phyloP scores from a whole-genome alignment of 768 basidiomycete genomes.

The Trametes villosa region DNA sequence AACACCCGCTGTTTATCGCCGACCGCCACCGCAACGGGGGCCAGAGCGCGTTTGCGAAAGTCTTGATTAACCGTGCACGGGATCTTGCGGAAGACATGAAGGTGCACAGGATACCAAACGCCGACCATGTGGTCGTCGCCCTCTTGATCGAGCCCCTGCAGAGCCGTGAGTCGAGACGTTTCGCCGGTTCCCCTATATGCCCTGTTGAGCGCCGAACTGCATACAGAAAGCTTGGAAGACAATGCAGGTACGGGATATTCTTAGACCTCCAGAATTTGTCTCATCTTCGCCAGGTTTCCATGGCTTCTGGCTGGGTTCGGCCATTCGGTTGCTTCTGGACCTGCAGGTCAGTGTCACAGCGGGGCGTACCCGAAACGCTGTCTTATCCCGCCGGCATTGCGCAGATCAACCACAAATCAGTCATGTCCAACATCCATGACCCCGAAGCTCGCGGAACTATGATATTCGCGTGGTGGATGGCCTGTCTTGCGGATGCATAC shows the following conservation, averaged over 20 bases:
- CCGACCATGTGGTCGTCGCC: slow-evolving; percentile 83
- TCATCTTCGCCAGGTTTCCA: slow-evolving; percentile 62
- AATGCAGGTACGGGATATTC: slow-evolving; percentile 57
- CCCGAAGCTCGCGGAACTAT: slow-evolving; percentile 79
- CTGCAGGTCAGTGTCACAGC: slow-evolving; percentile 58
- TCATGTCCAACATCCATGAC: slow-evolving; percentile 73
- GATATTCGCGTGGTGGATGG: slow-evolving; percentile 96
- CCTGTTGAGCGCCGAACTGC: slow-evolving; percentile 9
- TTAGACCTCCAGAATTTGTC: slow-evolving; percentile 17
- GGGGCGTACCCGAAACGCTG: neutral
- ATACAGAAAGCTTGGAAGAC: slow-evolving; percentile 71
- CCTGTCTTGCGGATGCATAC: slow-evolving; percentile 84
- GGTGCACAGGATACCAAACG: slow-evolving; percentile 77
- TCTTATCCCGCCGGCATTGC: neutral
- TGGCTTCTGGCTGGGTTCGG: slow-evolving; percentile 81
- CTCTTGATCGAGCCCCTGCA: slow-evolving; percentile 84
- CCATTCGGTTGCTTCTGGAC: slow-evolving; percentile 78
- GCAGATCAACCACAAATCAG: slow-evolving; percentile 85
- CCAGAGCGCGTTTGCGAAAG: slow-evolving; percentile 78
- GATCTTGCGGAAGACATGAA: slow-evolving; percentile 88
- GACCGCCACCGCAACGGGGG: slow-evolving; percentile 69
- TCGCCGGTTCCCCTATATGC: neutral
- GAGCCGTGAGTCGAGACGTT: slow-evolving; percentile 69
- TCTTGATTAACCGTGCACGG: slow-evolving; percentile 78
- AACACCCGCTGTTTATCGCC: slow-evolving; percentile 80